A percentile compares a stretch with the other conserved stretches of the same genome.
phyloP scores from a whole-genome alignment of 2,329 filamentous ascomycete genomes.

The Exophiala bonariae region DNA sequence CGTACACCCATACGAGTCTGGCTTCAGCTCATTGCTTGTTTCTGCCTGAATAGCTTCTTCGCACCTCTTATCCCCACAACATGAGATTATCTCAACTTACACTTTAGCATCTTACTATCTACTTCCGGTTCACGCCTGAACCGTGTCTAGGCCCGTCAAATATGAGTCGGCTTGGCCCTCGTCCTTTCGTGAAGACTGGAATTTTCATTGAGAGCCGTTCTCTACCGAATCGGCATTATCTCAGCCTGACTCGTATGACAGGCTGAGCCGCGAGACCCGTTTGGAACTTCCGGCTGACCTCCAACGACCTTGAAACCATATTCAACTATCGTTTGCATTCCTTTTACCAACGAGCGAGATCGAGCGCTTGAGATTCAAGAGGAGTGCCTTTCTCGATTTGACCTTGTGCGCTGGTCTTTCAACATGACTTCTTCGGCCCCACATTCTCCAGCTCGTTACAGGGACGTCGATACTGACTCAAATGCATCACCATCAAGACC shows the following conservation, averaged over 20 bases:
- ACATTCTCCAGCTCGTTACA: slow-evolving; percentile 12
- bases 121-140: not conserved
- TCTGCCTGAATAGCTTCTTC: slow-evolving; percentile 1
- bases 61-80: slow-evolving; percentile 2
- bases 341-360: not conserved
- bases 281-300: no score
- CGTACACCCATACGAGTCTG: not conserved
- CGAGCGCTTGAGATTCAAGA: no score
- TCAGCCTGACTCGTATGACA: slow-evolving; percentile 6
- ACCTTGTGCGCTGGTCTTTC: not conserved
- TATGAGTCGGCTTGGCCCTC: no score
- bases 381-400: no score
- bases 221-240: not conserved
- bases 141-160: not conserved
- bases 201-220: no score
- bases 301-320: no score
- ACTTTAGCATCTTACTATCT: no score
- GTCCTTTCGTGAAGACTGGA: no score
- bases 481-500: slow-evolving; percentile 11
- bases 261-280: no score
- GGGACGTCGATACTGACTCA: slow-evolving; percentile 13
- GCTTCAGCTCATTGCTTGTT: no score
- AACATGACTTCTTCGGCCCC: slow-evolving; percentile 20
- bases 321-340: not conserved
- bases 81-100: not conserved